Evolutionary conservation across 208 protist genomes (phyloP), one percentile per base, ranked within the genome.

Genomic region (Crithidia acanthocephali): DNA sequence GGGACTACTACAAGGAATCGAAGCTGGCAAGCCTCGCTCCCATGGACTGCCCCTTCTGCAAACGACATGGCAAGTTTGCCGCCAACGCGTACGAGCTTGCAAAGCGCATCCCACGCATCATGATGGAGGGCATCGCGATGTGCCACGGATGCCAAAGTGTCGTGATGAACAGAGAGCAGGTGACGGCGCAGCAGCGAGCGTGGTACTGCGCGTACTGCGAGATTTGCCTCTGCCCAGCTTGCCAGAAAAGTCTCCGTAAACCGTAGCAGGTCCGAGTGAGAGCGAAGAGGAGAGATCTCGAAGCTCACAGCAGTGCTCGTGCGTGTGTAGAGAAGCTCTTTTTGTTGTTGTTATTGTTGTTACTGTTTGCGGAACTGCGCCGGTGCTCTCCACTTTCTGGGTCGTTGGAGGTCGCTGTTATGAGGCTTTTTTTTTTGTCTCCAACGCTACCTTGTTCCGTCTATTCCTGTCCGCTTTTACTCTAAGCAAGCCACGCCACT

Each of bases 201-300:
- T 94, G 86, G 86, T 83, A 88, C 63, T 94, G 88, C 60, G 58
- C 62, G 9, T 59, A 65, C 22, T 94, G 88, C 68, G 81, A 91
- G 62, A 81, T 91, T 25, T 87, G 79, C 51, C n/a, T 86, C 2
- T 86, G 81, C 51, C 56, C 69, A 0, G 16, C 20, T 6, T 86
- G 81, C 30, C 77, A 86, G 42, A 70, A 57, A 22, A 68, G 25
- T 11, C 47, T 23, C 6, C 33, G 28, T 23, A 6, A 32, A 1
- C 9, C 32, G 9, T 48, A 42, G 28, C 27, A 64, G 28, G 27
- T 8, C 20, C n/a, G 30, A 52, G 10, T 18, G 28, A 32, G 42
- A 27, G 37, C 48, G 28, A 9, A 53, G 15, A 23, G 5, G 22
- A 30, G 18, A 53, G 35, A 11, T 40, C 35, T 13, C 35, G 35